A percentile compares a stretch with the other conserved stretches of the same genome.
Evolutionary conservation across 352 stramenopile species (phyloP).

Genomic region (Elongisporangium anandrum): DNA sequence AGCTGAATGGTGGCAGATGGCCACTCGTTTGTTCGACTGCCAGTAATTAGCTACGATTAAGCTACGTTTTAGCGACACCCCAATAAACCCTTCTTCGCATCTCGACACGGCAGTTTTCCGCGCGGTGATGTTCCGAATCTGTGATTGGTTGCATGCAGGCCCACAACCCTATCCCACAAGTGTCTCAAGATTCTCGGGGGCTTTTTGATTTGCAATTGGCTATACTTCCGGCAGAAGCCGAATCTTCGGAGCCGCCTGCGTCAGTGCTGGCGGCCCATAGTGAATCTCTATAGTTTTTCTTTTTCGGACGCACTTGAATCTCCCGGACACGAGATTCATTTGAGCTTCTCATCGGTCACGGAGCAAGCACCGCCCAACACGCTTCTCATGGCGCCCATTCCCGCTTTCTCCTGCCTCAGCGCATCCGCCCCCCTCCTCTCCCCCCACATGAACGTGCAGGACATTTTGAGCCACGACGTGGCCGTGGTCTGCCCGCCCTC

Average conservation of each 20-base stretch:
- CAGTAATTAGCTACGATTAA: not conserved
- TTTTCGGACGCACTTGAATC: constrained; percentile 42
- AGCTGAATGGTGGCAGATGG: not conserved
- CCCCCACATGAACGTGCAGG: constrained; percentile 37
- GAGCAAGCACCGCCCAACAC: not conserved
- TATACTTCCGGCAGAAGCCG: not conserved
- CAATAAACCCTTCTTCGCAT: not conserved
- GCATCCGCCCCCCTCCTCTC: constrained; percentile 5
- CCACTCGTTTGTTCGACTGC: not conserved
- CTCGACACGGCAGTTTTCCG: not conserved
- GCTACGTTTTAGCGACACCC: not conserved
- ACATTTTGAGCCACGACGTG: constrained; percentile 25
- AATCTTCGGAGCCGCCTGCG: constrained; percentile 3
- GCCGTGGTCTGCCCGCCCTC: constrained; percentile 25
- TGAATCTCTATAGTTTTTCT: constrained; percentile 52
- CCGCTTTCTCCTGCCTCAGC: not conserved
- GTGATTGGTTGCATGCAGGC: not conserved
- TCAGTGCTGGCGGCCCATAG: constrained; percentile 1
- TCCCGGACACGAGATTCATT: constrained; percentile 6
- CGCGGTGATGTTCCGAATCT: not conserved
- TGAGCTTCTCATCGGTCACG: not conserved
- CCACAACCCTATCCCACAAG: not conserved
- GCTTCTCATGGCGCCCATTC: constrained; percentile 15
- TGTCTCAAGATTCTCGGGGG: not conserved
- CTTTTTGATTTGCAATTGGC: not conserved